Evolutionary conservation across 805 yeast genomes (phyloP).

Genomic region (Babjeviella inositovora): DNA sequence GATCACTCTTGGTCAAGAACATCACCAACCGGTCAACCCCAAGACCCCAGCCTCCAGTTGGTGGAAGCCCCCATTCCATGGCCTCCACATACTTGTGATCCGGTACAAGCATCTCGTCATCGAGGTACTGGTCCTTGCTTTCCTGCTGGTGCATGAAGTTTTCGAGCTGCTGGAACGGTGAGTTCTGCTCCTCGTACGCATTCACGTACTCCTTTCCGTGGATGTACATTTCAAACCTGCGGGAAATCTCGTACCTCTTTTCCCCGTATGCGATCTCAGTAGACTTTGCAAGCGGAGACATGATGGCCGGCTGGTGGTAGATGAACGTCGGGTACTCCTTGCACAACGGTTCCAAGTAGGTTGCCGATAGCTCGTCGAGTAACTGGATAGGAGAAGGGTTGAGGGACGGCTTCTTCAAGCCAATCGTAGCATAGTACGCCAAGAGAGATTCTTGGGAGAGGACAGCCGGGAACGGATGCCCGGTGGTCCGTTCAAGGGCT

Average conservation of each 20-base stretch:
- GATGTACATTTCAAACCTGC: conserved; percentile 76
- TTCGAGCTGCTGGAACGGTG: conserved; percentile 51
- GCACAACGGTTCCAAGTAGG: conserved; percentile 52
- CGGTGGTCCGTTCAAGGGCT: conserved; percentile 38
- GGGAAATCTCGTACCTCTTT: conserved; percentile 25
- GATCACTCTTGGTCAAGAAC: conserved; percentile 45
- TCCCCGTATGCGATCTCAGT: conserved; percentile 11
- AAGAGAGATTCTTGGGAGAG: conserved; percentile 21
- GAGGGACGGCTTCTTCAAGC: conserved; percentile 10
- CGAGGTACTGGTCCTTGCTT: conserved; percentile 28
- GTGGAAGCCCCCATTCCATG: conserved; percentile 92
- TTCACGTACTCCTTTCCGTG: conserved; percentile 71
- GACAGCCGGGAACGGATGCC: conserved; percentile 25
- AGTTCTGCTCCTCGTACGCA: conserved; percentile 94
- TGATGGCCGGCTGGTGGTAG: conserved; percentile 64
- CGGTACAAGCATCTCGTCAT: conserved; percentile 49
- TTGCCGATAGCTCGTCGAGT: conserved; percentile 46
- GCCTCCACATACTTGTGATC: conserved; percentile 58
- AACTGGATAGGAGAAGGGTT: conserved; percentile 40
- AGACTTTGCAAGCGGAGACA: conserved; percentile 85
- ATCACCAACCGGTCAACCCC: conserved; percentile 84
- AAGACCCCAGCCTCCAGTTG: conserved; percentile 97
- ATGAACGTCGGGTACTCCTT: conserved; percentile 48
- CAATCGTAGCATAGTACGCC: conserved; percentile 18
- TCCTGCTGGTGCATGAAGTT: conserved; percentile 50